Base-by-base conservation (phyloP, 495 filamentous ascomycete genomes). In the Penicillium pancosmium region DNA sequence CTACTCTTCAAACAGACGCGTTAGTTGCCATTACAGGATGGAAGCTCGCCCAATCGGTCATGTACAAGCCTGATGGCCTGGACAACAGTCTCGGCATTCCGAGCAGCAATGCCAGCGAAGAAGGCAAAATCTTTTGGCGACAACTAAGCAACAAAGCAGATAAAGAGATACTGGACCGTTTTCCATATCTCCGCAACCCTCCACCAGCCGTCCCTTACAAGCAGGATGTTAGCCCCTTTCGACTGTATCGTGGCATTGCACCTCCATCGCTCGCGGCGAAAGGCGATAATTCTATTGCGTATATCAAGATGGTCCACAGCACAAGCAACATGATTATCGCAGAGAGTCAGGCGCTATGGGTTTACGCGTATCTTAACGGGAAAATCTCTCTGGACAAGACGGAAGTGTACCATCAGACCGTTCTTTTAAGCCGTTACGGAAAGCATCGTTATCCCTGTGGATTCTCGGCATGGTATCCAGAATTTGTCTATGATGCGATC, bases 391-490 rank as follows among this genome's bases (percentile, higher is more conserved):
- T 25, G 7, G 21, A 49, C 25, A 1, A 23, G 19, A 49, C 7
- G 18, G 21, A 49, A 11, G 46, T 49, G 16, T 25, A 49, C 15
- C 46, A 15, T 11, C 19, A 49, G 19, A 49, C 46, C 15, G 46
- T 7, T 10, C 18, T 49, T 3, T 2, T 49, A 18, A 49, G 46
- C 5, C 46, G 46, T 7, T 49, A 11, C 25, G 46, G 46, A 5
- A 49, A 49, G 19, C 25, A 11, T 23, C 46, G 46, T 9, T 49
- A 49, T 5, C 46, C 46, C 23, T 49, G 46, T 49, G 46, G 46
- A 23, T 49, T 49, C 15, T 49, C 46, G 4, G 10, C 18, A 5
- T 49, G 46, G 46, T 49, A 49, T 49, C 46, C 46, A 8, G 46
- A 49, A n/a, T 49, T 49, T 18, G 19, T 49, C 10, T 49, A 49